phyloP scores from a whole-genome alignment of 192 early-diverging fungal genomes.

The Coemansia sp. region DNA sequence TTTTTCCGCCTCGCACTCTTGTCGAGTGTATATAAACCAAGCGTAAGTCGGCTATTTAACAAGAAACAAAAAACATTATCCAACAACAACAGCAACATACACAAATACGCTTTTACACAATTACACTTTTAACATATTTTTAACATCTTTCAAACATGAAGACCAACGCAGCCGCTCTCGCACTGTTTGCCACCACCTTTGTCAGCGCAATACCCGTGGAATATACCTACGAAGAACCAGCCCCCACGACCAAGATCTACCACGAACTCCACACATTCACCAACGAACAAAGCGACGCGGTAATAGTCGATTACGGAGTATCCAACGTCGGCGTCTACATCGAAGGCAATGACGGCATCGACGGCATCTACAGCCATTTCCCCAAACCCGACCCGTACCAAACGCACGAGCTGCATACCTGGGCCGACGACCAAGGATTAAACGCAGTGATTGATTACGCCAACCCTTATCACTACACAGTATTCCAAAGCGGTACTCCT shows the following conservation, averaged over 20 bases:
- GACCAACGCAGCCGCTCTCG: neutral
- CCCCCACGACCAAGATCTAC: neutral
- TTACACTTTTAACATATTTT: neutral
- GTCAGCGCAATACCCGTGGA: neutral
- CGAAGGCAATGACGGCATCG: conserved; percentile 14
- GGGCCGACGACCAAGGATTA: conserved; percentile 37
- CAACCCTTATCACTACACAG: conserved; percentile 35
- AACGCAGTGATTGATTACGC: conserved; percentile 33
- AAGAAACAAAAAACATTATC: too few species aligned
- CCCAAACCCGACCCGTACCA: neutral
- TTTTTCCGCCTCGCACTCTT: too few species aligned
- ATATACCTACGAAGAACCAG: neutral
- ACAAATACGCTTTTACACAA: neutral
- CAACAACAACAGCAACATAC: too few species aligned
- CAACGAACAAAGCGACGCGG: conserved; percentile 2
- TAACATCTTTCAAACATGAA: neutral
- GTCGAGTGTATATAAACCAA: too few species aligned
- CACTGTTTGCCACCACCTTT: neutral
- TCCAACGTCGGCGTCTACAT: conserved; percentile 11
- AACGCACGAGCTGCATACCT: conserved; percentile 19
- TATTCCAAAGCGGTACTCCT: conserved; percentile 16
- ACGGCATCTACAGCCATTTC: conserved; percentile 14
- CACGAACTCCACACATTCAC: conserved; percentile 11
- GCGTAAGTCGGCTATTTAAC: too few species aligned
- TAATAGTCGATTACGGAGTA: conserved; percentile 2